Percentiles rank a stretch among this genome's conserved stretches.
phyloP scores from a whole-genome alignment of 305 asterid species.

The Vinca major region DNA sequence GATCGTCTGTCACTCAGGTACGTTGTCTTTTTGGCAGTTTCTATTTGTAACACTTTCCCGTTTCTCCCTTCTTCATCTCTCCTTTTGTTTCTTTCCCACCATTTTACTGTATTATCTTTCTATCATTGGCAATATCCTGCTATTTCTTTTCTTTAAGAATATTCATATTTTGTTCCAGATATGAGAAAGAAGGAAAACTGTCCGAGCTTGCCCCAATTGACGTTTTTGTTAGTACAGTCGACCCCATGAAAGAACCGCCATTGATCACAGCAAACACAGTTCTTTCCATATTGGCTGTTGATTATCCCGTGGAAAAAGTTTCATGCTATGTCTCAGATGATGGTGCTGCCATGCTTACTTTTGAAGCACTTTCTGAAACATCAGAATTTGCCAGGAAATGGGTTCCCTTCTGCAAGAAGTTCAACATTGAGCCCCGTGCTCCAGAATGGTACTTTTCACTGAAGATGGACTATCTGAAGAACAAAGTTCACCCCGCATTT shows the following conservation, averaged over 20 bases:
- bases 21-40: neutral
- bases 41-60: neutral
- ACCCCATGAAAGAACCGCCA: constrained; percentile 93
- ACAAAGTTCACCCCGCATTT: constrained; percentile 78
- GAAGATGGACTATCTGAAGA: constrained; percentile 65
- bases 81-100: neutral
- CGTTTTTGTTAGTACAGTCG: constrained; percentile 78
- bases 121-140: neutral
- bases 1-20: constrained; percentile 77
- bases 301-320: constrained; percentile 76
- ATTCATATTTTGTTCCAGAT: constrained; percentile 34
- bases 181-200: constrained; percentile 70
- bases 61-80: neutral
- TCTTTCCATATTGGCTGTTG: constrained; percentile 78
- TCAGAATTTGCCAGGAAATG: constrained; percentile 70
- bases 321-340: constrained; percentile 86
- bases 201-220: constrained; percentile 64
- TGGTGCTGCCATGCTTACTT: constrained; percentile 93
- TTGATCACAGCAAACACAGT: constrained; percentile 83
- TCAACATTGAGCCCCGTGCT: constrained; percentile 74
- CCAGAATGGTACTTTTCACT: constrained; percentile 82
- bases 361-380: constrained; percentile 77
- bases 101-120: neutral
- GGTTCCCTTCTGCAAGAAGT: constrained; percentile 88
- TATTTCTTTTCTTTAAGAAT: neutral